Base-by-base conservation (phyloP, 2,329 filamentous ascomycete genomes). In the Periconia sp. region DNA sequence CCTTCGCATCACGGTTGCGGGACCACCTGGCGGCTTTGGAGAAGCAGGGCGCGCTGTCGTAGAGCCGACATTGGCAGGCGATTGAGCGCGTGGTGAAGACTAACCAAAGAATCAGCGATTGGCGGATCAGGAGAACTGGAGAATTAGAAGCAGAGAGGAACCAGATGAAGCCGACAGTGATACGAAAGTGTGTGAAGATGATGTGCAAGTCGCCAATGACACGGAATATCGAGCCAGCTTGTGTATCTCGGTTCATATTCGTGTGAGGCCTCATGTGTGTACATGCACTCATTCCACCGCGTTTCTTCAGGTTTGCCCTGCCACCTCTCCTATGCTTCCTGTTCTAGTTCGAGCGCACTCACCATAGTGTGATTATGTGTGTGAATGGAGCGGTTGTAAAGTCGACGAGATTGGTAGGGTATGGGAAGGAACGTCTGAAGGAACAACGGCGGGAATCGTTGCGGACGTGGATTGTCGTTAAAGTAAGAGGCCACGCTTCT, bases 1-100 rank as follows among this genome's bases (percentile, higher is more conserved):
- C 76, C 94, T 88, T 76, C 94, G 88, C 79, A 99, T 95, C 58
- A 92, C 93, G 64, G 93, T 96, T 75, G 94, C 92, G 70, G 94
- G 92, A 66, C 94, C 94, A 62, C 94, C 94, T 23, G 94, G 94
- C 59, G 92, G 89, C 68, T 91, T 87, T 57, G 93, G 92, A 47
- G 93, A 96, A 30, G 90, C 88, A 52, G 91, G 87, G 61, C 93
- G 91, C 70, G 84, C 86, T 71, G 87, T 84, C 72, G 84, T 86
- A 56, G 86, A 82, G 76, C 89, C 90, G 81, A 58, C 66, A 61
- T 72, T 72, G 46, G 57, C 75, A 45, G 73, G 72, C 23, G 73
- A 75, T 51, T 63, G 66, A 45, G 72, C 57, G 59, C 73, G 71
- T 57, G 72, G 71, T 49, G 66, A 69, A 64, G 70, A 73, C 69